Conservation (phyloP, 371 early-diverging fungal species). For the Mortierella sp. region DNA sequence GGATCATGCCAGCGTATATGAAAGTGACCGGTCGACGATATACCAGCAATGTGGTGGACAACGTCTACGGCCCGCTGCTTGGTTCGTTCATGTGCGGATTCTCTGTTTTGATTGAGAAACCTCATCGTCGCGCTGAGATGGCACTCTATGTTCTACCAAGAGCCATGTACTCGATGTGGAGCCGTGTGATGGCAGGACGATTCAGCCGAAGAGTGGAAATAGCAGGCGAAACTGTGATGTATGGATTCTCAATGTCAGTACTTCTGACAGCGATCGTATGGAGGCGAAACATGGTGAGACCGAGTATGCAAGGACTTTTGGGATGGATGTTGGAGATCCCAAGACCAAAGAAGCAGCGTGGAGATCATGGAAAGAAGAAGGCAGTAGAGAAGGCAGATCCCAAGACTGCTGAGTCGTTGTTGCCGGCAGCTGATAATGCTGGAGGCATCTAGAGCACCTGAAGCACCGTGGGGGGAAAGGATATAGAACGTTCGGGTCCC, state of each 20-base stretch:
- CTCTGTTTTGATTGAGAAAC: slow-evolving; percentile 67
- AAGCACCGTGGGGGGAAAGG: not conserved
- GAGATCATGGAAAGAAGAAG: not conserved
- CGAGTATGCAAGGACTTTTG: slow-evolving; percentile 61
- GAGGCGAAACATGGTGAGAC: slow-evolving; percentile 59
- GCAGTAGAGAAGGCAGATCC: not conserved
- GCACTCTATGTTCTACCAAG: slow-evolving; percentile 70
- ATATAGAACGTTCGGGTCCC: slow-evolving; percentile 1
- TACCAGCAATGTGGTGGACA: slow-evolving; percentile 60
- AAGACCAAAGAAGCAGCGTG: slow-evolving; percentile 6
- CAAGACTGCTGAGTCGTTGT: slow-evolving; percentile 10
- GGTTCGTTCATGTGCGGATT: slow-evolving; percentile 70
- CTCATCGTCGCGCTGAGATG: slow-evolving; percentile 72
- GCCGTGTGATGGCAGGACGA: slow-evolving; percentile 56
- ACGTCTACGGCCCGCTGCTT: slow-evolving; percentile 62
- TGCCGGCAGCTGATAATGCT: slow-evolving; percentile 16
- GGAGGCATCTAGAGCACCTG: slow-evolving; percentile 6
- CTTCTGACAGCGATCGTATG: slow-evolving; percentile 60
- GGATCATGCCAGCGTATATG: slow-evolving; percentile 48
- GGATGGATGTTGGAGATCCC: slow-evolving; percentile 62
- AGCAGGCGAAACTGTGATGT: slow-evolving; percentile 53
- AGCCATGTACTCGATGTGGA: slow-evolving; percentile 64
- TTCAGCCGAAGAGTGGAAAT: slow-evolving; percentile 34
- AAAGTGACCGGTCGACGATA: slow-evolving; percentile 30
- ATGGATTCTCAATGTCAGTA: slow-evolving; percentile 57